Conservation (phyloP, 2,329 filamentous ascomycete species). For the Decorospora gaudefroyi region DNA sequence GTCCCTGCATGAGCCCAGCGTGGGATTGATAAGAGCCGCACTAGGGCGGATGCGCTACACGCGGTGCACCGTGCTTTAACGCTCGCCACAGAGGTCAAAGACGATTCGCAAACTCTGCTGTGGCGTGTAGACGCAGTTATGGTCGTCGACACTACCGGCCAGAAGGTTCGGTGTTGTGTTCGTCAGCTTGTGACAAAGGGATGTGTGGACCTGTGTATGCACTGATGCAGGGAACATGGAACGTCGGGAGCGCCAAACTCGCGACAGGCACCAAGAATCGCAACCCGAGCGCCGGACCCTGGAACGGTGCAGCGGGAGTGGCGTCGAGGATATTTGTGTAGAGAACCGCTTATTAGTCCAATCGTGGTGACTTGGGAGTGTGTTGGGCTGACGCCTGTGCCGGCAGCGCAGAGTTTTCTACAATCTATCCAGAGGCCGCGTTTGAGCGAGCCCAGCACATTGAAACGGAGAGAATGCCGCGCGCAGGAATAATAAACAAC, state of each 20-base stretch:
- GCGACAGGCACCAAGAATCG: constrained; percentile 20
- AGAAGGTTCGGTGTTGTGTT: constrained; percentile 40
- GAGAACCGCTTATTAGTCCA: constrained; percentile 21
- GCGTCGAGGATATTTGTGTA: constrained; percentile 25
- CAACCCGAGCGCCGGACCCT: constrained; percentile 22
- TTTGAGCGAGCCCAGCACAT: constrained; percentile 10
- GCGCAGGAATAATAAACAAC: constrained; percentile 8
- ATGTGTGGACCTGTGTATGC: constrained; percentile 29
- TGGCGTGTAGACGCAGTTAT: constrained; percentile 32
- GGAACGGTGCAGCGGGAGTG: constrained; percentile 33
- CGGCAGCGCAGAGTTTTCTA: constrained; percentile 15
- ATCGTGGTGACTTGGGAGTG: constrained; percentile 15
- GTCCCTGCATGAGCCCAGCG: constrained; percentile 1
- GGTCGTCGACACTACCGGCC: constrained; percentile 30
- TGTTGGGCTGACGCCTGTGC: too few relatives aligned
- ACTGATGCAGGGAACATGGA: constrained; percentile 28
- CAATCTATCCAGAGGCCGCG: constrained; percentile 4
- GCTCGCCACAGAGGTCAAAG: constrained; percentile 16
- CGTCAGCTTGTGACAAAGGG: constrained; percentile 34
- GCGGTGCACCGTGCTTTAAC: constrained; percentile 19
- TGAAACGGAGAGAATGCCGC: background rate
- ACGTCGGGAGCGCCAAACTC: constrained; percentile 28
- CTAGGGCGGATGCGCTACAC: constrained; percentile 20
- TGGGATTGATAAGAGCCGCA: constrained; percentile 30
- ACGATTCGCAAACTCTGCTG: constrained; percentile 20